Evolutionary conservation across 1,139 yeast species (phyloP), one percentile per base, ranked within the genome.

Genomic region (Protomyces pachydermus): DNA sequence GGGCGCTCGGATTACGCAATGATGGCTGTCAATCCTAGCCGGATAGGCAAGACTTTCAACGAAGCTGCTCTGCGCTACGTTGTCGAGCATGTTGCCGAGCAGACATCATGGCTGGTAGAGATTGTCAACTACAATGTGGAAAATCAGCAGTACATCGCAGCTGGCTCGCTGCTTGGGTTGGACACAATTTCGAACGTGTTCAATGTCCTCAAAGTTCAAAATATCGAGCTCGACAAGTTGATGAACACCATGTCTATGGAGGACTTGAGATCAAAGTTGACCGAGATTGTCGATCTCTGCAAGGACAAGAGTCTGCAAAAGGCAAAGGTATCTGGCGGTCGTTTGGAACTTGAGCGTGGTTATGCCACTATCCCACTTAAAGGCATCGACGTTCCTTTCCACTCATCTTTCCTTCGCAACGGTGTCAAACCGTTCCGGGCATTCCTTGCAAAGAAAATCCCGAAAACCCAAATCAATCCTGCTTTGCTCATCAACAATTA

Each of bases 351-450:
- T 74, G 95, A 93, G 79, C 87, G 98, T 80, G 99, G 99, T 48
- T 93, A 88, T 72, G 98, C 99, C 57, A 95, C 95, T 73, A 93
- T 93, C 72, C 99, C 99, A 76, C 84, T 93, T 77, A 91, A 88
- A 82, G 98, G 98, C 72, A 93, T 93, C 71, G 90, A 97, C 34
- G 99, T 93, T 74, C 99, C 99, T 68, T 93, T 93, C 97, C 98
- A 95, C 79, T 91, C 97, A 53, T 87, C 96, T 42, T 93, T 95
- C 81, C 83, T 93, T 80, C 88, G 93, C 83, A 88, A 95, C 68
- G 99, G 99, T 79, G 99, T 93, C 69, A 91, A 91, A 79, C 98
- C 98, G 72, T 93, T 93, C 91, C 91, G 93, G 82, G 88, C 93
- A 80, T 95, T 93, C 85, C 83, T 93, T 80, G 86, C 87, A 76